phyloP scores from a whole-genome alignment of 2,329 filamentous ascomycete species.

The Fusarium newnesense region DNA sequence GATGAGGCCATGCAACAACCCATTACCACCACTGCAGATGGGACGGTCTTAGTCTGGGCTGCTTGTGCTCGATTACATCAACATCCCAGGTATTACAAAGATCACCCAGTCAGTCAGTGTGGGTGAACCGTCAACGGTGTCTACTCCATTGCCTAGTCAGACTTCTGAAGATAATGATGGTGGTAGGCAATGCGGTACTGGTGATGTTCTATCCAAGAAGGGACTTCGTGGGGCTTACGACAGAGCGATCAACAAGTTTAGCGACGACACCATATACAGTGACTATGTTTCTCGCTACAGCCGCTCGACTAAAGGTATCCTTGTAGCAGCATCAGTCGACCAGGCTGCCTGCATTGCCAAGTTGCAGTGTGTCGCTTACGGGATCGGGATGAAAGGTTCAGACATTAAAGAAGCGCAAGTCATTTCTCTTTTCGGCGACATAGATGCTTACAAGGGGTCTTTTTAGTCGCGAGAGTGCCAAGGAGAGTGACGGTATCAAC shows the following conservation, averaged over 20 bases:
- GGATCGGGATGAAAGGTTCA: constrained; percentile 11
- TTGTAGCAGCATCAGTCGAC: not conserved
- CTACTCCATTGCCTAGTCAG: constrained; percentile 7
- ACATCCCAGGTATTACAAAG: not conserved
- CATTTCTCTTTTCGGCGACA: fast-evolving
- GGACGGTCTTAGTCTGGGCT: constrained; percentile 8
- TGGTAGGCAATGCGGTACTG: constrained; percentile 7
- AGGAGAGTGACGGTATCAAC: not conserved
- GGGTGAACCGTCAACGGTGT: not conserved
- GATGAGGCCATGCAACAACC: not conserved
- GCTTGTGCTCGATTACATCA: not conserved
- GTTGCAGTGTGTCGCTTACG: constrained; percentile 20
- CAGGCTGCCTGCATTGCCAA: constrained; percentile 13
- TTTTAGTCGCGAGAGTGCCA: not conserved
- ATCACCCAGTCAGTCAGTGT: not conserved
- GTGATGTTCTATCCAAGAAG: constrained; percentile 1
- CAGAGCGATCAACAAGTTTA: not conserved
- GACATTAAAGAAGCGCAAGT: constrained; percentile 1
- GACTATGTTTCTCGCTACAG: constrained; percentile 10
- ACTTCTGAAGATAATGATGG: constrained; percentile 10
- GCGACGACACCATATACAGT: not conserved
- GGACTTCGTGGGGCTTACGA: constrained; percentile 9
- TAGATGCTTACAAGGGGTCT: no score
- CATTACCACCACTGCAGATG: not conserved
- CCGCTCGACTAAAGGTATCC: constrained; percentile 1